Base-by-base conservation (phyloP, 2,329 filamentous ascomycete species). In the Aspergillus transmontanensis region DNA sequence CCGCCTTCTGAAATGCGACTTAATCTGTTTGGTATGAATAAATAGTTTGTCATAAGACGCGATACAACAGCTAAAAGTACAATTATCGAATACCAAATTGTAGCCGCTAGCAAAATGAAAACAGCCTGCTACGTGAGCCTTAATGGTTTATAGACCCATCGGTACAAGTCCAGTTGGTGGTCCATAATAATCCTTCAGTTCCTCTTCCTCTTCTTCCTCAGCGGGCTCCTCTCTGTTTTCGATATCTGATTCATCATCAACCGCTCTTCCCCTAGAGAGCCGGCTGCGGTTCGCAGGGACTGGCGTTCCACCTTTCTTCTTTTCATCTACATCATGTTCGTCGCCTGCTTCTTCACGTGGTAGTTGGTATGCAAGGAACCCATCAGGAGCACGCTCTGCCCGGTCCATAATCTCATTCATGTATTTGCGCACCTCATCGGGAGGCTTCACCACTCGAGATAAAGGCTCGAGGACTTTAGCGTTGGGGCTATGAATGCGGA, bases 391-490 rank as follows among this genome's bases (percentile, higher is more conserved):
- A 19, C 85, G 79, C 64, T 83, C 81, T 58, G 85, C 85, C 4
- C 82, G 82, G 66, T 84, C 82, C 79, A 89, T 88, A 16, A 85
- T 75, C 26, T 82, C 80, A 61, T 85, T 82, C 85, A 87, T 86
- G 67, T 85, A 81, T 65, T 80, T 81, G 64, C 82, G 79, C 4
- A 85, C 84, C 66, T 85, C 84, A 1, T 83, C 80, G 4, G 81
- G 73, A 3, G 84, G 80, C 62, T 84, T 86, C 23, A 89, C 84
- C 59, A 86, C 85, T 23, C 84, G 82, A 34, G 81, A 80, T 11
- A 89, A 77, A 4, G 85, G 83, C 60, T 86, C 83, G 16, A 88
- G 79, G 16, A 85, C 79, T 43, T 82, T 80, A 21, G 84, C 79
- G 58, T 84, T 81, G 30, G 80, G 76, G 56, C 84, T 83, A 43